A percentile compares a stretch with the other conserved stretches of the same genome.
Evolutionary conservation across 371 early-diverging fungal genomes (phyloP).

Genomic region (Syncephalastrum racemosum): DNA sequence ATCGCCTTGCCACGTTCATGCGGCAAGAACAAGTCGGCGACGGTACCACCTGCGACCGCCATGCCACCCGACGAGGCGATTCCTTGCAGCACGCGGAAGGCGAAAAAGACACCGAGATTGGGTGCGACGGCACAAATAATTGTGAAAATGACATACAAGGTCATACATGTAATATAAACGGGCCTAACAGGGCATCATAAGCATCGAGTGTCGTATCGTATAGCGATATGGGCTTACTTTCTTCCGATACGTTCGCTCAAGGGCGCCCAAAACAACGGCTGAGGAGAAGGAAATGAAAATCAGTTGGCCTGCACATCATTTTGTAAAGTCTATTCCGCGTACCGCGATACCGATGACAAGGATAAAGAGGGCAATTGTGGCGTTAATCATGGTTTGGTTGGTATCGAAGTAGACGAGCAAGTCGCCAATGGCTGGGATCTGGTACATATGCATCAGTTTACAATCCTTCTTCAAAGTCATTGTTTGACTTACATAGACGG

Average conservation of each 20-base stretch:
- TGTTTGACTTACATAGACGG: slow-evolving; percentile 22
- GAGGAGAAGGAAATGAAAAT: background rate
- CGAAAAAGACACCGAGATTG: slow-evolving; percentile 28
- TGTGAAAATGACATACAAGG: slow-evolving; percentile 23
- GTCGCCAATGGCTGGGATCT: slow-evolving; percentile 31
- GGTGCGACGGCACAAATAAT: slow-evolving; percentile 27
- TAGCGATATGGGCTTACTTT: slow-evolving; percentile 13
- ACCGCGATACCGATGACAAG: slow-evolving; percentile 14
- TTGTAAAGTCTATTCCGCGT: slow-evolving; percentile 1
- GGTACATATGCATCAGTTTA: background rate
- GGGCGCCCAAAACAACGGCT: slow-evolving; percentile 38
- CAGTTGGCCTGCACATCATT: background rate
- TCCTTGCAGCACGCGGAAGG: slow-evolving; percentile 34
- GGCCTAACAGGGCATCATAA: slow-evolving; percentile 10
- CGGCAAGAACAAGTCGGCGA: slow-evolving; percentile 32
- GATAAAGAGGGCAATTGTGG: slow-evolving; percentile 14
- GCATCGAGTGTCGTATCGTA: background rate
- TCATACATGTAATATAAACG: slow-evolving; percentile 15
- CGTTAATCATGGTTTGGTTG: slow-evolving; percentile 11
- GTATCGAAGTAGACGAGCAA: slow-evolving; percentile 15
- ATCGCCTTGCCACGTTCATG: slow-evolving; percentile 36
- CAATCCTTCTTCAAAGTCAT: background rate
- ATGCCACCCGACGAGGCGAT: slow-evolving; percentile 13
- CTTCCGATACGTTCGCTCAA: slow-evolving; percentile 31
- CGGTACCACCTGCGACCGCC: slow-evolving; percentile 37